phyloP scores from a whole-genome alignment of 2,329 filamentous ascomycete species.

The Thyridium curvatum region DNA sequence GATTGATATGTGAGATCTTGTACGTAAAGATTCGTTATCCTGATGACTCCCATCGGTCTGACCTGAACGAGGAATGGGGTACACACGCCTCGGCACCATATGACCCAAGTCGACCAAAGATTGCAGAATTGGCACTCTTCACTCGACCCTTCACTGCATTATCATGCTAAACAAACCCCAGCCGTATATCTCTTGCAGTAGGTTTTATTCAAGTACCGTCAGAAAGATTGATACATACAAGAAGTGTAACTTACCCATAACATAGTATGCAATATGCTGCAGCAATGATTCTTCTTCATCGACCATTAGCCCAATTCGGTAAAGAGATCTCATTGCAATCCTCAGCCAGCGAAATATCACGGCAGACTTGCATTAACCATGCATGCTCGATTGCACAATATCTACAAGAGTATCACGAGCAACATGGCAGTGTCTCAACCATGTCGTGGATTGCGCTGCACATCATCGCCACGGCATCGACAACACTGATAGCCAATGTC shows the following conservation, averaged over 20 bases:
- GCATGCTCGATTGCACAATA: slow-evolving; percentile 7
- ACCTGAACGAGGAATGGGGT: slow-evolving; percentile 3
- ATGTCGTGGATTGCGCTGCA: slow-evolving; percentile 7
- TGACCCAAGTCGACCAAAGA: slow-evolving; percentile 2
- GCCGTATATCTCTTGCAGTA: slow-evolving; percentile 3
- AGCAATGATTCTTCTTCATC: slow-evolving; percentile 6
- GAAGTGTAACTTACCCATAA: no score
- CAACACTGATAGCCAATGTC: slow-evolving; percentile 5
- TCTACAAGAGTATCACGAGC: slow-evolving; percentile 4
- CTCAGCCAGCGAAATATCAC: slow-evolving; percentile 1
- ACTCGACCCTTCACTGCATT: slow-evolving; percentile 3
- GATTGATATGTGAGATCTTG: slow-evolving; percentile 3
- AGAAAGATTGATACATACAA: not conserved
- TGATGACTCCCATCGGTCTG: not conserved
- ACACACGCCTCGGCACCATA: slow-evolving; percentile 1
- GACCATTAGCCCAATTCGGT: slow-evolving; percentile 6
- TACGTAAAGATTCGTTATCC: not conserved
- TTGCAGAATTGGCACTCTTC: slow-evolving; percentile 3
- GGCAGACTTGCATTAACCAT: slow-evolving; percentile 4
- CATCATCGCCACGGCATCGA: slow-evolving; percentile 5
- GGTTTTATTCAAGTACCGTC: no score
- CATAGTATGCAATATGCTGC: slow-evolving; percentile 7
- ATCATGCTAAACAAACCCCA: slow-evolving; percentile 3
- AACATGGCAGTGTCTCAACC: slow-evolving; percentile 4
- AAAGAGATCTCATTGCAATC: not conserved